These are phyloP conservation scores for Paralagenidium karlingii DNA, from an alignment of 352 stramenopile species.

Conservation along the genomic window DNA sequence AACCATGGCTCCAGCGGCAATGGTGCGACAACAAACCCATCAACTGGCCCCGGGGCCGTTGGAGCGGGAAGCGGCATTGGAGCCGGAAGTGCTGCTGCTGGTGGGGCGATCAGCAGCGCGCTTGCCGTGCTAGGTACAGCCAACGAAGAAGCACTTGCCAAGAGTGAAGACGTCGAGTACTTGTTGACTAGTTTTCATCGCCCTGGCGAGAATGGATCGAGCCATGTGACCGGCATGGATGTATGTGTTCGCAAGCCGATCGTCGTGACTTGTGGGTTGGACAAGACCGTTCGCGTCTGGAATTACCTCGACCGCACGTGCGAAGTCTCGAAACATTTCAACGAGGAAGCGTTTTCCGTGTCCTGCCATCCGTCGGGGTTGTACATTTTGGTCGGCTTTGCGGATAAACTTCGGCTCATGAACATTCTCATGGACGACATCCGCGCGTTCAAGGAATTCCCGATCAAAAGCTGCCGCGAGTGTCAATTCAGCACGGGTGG, in stretches of 20 bases:
- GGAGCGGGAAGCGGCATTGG: not conserved
- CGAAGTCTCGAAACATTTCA: slow-evolving; percentile 82
- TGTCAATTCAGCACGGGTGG: slow-evolving; percentile 80
- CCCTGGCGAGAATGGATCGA: slow-evolving; percentile 32
- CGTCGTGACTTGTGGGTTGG: slow-evolving; percentile 81
- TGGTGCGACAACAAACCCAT: no score
- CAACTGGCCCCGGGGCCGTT: not conserved
- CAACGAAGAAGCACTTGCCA: slow-evolving; percentile 3
- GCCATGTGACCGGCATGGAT: slow-evolving; percentile 82
- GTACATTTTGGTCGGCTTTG: slow-evolving; percentile 83
- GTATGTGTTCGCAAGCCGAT: slow-evolving; percentile 88
- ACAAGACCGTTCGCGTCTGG: slow-evolving; percentile 85
- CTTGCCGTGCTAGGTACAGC: not conserved
- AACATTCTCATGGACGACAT: slow-evolving; percentile 91
- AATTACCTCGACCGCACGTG: slow-evolving; percentile 86
- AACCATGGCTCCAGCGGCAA: slow-evolving; percentile 14
- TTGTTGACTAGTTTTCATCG: slow-evolving; percentile 63
- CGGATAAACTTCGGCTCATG: slow-evolving; percentile 83
- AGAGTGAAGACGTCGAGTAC: slow-evolving; percentile 56
- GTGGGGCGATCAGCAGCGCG: slow-evolving; percentile 7
- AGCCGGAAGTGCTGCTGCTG: no score
- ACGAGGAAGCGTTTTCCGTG: slow-evolving; percentile 82
- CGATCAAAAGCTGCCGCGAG: slow-evolving; percentile 69
- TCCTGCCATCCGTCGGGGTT: slow-evolving; percentile 85
- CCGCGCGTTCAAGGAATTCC: slow-evolving; percentile 69